phyloP scores from a whole-genome alignment of 2,329 filamentous ascomycete species.

The Apiospora pterosperma region DNA sequence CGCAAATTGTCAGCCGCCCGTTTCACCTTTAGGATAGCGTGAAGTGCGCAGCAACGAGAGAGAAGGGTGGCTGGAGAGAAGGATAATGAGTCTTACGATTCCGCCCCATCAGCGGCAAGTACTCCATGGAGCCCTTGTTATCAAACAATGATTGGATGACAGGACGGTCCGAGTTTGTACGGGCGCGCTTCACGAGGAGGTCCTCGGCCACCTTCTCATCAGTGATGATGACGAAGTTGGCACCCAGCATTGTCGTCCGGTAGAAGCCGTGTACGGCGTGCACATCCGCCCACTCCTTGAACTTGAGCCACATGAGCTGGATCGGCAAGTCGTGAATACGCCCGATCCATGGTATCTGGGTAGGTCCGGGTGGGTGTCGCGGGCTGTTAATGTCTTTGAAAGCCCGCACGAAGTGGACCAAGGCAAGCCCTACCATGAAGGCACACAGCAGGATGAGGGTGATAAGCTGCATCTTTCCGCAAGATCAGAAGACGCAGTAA shows the following conservation, averaged over 20 bases:
- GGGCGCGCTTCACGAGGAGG: conserved; percentile 47
- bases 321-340: conserved; percentile 45
- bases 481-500: background rate
- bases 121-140: conserved; percentile 55
- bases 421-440: conserved; percentile 16
- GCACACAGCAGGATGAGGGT: conserved; percentile 17
- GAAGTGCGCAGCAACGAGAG: background rate
- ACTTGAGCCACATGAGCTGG: conserved; percentile 50
- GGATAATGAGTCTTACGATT: conserved; percentile 48
- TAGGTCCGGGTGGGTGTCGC: conserved; percentile 27
- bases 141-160: conserved; percentile 48
- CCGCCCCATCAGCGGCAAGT: conserved; percentile 52
- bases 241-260: conserved; percentile 30
- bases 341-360: conserved; percentile 29
- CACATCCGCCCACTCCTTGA: conserved; percentile 35
- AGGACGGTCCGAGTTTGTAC: conserved; percentile 46
- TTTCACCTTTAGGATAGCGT: background rate
- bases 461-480: conserved; percentile 22
- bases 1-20: background rate
- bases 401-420: conserved; percentile 20
- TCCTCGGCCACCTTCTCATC: conserved; percentile 52
- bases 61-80: background rate
- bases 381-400: conserved; percentile 29
- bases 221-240: conserved; percentile 39
- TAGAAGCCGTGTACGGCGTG: conserved; percentile 30